phyloP scores from a whole-genome alignment of 208 protist genomes.

The Entamoeba dispar region DNA sequence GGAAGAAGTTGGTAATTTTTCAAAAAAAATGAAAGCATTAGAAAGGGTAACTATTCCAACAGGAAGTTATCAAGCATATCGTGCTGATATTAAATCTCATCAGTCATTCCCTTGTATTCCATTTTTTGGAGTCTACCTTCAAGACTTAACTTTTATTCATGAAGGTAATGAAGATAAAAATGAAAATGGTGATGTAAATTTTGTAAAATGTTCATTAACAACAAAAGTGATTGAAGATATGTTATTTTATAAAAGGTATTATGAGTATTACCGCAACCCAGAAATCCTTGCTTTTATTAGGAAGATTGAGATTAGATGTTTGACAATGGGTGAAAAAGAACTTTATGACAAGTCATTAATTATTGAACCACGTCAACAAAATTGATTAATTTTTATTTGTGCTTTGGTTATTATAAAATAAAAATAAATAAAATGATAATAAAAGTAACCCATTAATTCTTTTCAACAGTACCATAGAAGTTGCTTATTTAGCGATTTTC shows the following conservation, averaged over 20 bases:
- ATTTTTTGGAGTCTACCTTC: neutral
- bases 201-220: neutral
- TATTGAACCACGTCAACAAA: neutral
- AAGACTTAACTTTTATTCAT: conserved; percentile 4
- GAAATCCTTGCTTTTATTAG: neutral
- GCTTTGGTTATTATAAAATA: no score
- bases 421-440: no score
- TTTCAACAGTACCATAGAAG: neutral
- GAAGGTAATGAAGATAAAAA: conserved; percentile 2
- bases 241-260: neutral
- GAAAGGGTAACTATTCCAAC: neutral
- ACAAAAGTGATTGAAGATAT: neutral
- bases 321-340: neutral
- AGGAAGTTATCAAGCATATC: neutral
- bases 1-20: neutral
- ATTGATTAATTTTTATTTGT: neutral
- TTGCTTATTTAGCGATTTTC: neutral
- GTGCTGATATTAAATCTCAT: neutral
- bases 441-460: no score
- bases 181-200: neutral
- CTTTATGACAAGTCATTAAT: neutral
- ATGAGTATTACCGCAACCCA: neutral
- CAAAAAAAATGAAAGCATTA: neutral
- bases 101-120: neutral
- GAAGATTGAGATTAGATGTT: neutral